phyloP scores from a whole-genome alignment of 2,329 filamentous ascomycete genomes.

The Colletotrichum camelliae region DNA sequence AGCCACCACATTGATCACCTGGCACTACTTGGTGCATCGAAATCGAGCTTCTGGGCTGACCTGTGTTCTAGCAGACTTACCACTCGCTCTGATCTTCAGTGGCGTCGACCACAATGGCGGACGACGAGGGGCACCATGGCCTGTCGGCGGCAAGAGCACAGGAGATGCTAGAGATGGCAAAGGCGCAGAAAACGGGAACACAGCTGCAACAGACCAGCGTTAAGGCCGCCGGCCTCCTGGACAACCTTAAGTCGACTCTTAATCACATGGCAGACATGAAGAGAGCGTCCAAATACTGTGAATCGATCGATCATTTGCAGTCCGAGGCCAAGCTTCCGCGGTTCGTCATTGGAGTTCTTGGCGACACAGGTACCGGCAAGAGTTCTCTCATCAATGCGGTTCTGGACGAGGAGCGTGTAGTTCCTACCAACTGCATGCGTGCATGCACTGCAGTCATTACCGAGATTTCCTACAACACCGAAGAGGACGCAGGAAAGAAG shows the following conservation, averaged over 20 bases:
- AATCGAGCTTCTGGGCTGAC: not conserved
- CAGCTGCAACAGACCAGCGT: not conserved
- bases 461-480: constrained; percentile 62
- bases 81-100: not conserved
- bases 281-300: not conserved
- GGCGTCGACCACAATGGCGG: not conserved
- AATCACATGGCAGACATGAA: not conserved
- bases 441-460: constrained; percentile 68
- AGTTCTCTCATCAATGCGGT: constrained; percentile 68
- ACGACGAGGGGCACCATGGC: not conserved
- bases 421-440: constrained; percentile 55
- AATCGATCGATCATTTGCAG: constrained; percentile 10
- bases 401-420: constrained; percentile 61
- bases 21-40: not conserved
- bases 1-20: not conserved
- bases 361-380: constrained; percentile 67
- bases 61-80: not conserved
- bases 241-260: not conserved
- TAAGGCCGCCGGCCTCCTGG: not conserved
- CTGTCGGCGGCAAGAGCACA: not conserved
- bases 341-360: constrained; percentile 61
- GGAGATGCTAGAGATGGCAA: not conserved
- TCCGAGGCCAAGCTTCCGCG: constrained; percentile 33
- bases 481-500: constrained; percentile 31
- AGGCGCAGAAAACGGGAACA: not conserved